These are phyloP conservation scores for Backusella luteola DNA, from an alignment of 192 early-diverging fungal genomes.

Conservation along the genomic window DNA sequence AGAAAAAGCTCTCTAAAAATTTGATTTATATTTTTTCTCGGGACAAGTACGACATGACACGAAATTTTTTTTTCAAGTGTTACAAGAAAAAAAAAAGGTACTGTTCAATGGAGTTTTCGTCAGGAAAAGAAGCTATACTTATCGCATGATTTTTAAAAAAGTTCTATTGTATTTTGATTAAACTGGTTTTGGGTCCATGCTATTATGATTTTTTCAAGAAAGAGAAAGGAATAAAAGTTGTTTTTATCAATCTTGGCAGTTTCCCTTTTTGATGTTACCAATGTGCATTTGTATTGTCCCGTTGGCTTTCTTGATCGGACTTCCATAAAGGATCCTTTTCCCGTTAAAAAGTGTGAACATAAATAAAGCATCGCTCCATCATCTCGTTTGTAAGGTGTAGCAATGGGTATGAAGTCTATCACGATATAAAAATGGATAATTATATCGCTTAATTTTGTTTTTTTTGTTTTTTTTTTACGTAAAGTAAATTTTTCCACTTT, in stretches of 20 bases:
- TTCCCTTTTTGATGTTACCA: not conserved
- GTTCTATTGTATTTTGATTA: not conserved
- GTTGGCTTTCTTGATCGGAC: not conserved
- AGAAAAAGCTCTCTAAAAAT: not conserved
- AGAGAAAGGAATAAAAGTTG: no score
- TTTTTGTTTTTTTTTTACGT: not conserved
- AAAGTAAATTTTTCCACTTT: not conserved
- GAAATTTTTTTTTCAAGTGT: not conserved
- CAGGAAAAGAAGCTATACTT: not conserved
- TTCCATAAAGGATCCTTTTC: not conserved
- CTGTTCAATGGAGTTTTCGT: not conserved
- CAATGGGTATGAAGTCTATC: not conserved
- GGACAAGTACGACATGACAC: not conserved
- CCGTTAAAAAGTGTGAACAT: not conserved
- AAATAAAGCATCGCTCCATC: not conserved
- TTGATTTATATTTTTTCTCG: not conserved
- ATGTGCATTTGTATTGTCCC: not conserved
- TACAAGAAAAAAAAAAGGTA: not conserved
- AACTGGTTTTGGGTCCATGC: no score
- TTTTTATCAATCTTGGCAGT: no score
- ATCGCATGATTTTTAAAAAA: not conserved
- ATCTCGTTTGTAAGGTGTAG: not conserved
- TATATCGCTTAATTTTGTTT: not conserved
- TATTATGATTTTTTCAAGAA: no score
- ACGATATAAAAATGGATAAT: not conserved